Evolutionary conservation across 164 flowering plant genomes (phyloP), one percentile per base, ranked within the genome.

Genomic region (Nymphaea thermarum): DNA sequence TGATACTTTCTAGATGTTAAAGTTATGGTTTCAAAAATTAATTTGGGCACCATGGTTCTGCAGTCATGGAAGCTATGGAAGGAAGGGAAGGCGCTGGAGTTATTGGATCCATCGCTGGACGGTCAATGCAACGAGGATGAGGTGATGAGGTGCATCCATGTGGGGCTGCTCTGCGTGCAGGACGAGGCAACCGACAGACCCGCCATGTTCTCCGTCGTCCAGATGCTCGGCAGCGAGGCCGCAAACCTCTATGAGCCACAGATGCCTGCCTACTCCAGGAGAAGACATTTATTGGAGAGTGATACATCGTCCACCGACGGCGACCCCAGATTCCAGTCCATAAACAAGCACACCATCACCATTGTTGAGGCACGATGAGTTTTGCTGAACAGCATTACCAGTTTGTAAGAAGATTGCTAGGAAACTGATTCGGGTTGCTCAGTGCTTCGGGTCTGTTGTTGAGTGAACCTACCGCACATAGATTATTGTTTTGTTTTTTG

Each of bases 1-100:
- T 25, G 36, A 25, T 25, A 25, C 36, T 1, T 25, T 25, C 36
- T 25, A 25, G 36, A 25, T 25, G 36, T 0, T 25, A 25, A 25
- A 25, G 36, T 25, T 25, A 25, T 1, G 36, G 36, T 25, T 25
- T 25, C 36, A 25, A 25, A 25, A 25, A 25, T 25, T 25, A 25
- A 25, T 25, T 25, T 25, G 36, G 36, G 36, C 36, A 25, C 36
- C 15, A 51, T 51, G 8, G 57, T 51, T 51, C 14, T 65, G 51
- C 65, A 71, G 73, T 63, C 68, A 4, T 71, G 73, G 73, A 44
- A 57, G 44, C 42, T 71, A 14, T 71, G 73, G 73, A 65, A 61
- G 45, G 68, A 66, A 60, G 73, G 73, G 43, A 59, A 43, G 43
- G 45, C 68, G 12, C 2, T 45, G 44, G 68, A 66, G 43, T 14